Percentiles rank a stretch among this genome's conserved stretches.
Evolutionary conservation across 208 protist genomes (phyloP).

Genomic region (Porcisia hertigi): DNA sequence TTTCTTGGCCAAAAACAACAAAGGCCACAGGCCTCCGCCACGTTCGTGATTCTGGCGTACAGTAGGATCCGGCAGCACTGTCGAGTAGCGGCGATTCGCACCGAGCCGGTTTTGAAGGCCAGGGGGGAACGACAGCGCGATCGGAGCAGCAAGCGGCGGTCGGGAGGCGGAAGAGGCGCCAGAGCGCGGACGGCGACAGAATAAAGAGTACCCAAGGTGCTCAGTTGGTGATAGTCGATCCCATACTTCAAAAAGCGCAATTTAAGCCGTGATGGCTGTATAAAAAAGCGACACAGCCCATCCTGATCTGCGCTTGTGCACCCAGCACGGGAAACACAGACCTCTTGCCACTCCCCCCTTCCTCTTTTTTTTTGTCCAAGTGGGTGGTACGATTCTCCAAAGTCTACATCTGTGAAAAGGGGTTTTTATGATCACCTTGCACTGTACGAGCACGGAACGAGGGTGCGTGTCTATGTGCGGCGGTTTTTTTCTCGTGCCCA

Average conservation of each 20-base stretch:
- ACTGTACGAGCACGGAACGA: too few relatives aligned
- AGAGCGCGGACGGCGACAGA: conserved; percentile 1
- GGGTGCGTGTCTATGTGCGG: too few relatives aligned
- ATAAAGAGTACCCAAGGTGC: not conserved
- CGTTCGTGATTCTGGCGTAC: not conserved
- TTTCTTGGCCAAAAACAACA: conserved; percentile 59
- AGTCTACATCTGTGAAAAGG: too few relatives aligned
- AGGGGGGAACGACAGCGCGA: conserved; percentile 16
- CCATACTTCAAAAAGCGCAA: not conserved
- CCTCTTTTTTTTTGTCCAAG: too few relatives aligned
- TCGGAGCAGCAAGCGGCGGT: not conserved
- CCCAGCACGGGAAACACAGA: too few relatives aligned
- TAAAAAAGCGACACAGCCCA: not conserved
- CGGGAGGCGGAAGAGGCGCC: conserved; percentile 1
- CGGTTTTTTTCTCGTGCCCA: too few relatives aligned
- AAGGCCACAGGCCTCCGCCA: conserved; percentile 12
- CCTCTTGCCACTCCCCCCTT: too few relatives aligned
- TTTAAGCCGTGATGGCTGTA: not conserved
- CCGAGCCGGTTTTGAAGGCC: conserved; percentile 5
- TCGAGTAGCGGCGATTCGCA: not conserved
- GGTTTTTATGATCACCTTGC: too few relatives aligned
- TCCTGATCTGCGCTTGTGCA: not conserved
- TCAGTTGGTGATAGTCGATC: conserved; percentile 6
- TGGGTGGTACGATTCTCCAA: too few relatives aligned
- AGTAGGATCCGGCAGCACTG: not conserved